Evolutionary conservation across 1,284 basidiomycete species (phyloP).

Genomic region (Schizophyllum amplum): DNA sequence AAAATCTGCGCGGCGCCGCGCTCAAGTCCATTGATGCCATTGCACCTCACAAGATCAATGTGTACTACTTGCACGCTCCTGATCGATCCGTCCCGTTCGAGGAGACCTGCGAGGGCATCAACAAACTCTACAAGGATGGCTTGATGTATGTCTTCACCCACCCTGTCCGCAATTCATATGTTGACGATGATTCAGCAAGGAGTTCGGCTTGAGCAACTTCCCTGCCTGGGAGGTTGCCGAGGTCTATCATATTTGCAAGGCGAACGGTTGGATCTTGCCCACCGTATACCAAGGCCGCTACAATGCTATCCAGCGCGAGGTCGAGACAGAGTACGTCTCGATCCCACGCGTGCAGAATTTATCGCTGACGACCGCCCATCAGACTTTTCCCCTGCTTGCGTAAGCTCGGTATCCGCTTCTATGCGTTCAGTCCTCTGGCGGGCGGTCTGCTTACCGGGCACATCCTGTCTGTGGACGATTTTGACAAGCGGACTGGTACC

Average conservation of each 20-base stretch:
- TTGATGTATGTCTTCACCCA: conserved; percentile 5
- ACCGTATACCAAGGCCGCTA: conserved; percentile 64
- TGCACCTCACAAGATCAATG: conserved; percentile 27
- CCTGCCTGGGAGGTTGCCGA: conserved; percentile 52
- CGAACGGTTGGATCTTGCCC: conserved; percentile 52
- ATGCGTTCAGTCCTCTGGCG: conserved; percentile 9
- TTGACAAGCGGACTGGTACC: conserved; percentile 1
- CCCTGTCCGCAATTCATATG: not conserved
- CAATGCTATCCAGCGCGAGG: conserved; percentile 40
- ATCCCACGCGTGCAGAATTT: conserved; percentile 27
- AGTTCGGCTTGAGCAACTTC: conserved; percentile 13
- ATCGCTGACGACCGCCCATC: conserved; percentile 43
- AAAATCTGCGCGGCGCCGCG: conserved; percentile 28
- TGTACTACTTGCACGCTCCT: conserved; percentile 36
- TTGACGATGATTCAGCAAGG: not conserved
- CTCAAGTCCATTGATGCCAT: conserved; percentile 29
- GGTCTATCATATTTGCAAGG: conserved; percentile 48
- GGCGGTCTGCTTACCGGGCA: not conserved
- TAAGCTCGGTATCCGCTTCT: conserved; percentile 12
- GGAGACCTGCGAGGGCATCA: conserved; percentile 28
- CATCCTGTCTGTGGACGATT: not conserved
- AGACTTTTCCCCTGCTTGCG: conserved; percentile 16
- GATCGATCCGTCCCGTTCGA: conserved; percentile 31
- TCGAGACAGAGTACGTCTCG: conserved; percentile 33
- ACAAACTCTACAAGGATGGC: conserved; percentile 24